Base-by-base conservation (phyloP, 371 early-diverging fungal species). In the Zychaea mexicana region DNA sequence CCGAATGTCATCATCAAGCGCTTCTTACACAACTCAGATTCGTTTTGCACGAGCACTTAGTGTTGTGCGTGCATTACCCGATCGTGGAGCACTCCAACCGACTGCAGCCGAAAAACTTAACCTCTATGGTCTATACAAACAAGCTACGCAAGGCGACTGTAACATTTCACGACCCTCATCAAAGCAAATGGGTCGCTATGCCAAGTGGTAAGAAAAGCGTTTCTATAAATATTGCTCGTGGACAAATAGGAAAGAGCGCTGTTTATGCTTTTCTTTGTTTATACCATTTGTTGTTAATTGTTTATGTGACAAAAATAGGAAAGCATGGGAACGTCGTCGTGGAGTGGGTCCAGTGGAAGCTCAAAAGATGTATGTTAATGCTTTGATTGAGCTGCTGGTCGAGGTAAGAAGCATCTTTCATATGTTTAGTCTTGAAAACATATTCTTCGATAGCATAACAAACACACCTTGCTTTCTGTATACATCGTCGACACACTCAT, bases 101-200 rank as follows among this genome's bases (percentile, higher is more conserved):
- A 71, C 70, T 60, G 83, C 92, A 74, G 77, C 82, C 49, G 88
- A 89, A 56, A 80, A 90, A 62, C 79, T 94, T 27, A 57, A 78
- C 64, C 79, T 94, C 2, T 94, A 94, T 77, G 88, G 79, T 12
- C 76, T 85, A 33, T 94, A 83, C 85, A 94, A 94, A 81, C 94
- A 94, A 69, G 85, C 83, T 10, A 85, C 78, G 30, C 73, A 79
- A 33, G 94, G 95, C 31, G 89, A 92, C 62, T 86, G 87, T 78
- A 66, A 66, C 36, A 78, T 83, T 13, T 62, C 78, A 55, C 65
- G 66, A 66, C 77, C 69, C 10, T 70, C 72, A 13, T 64, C 72
- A 38, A 63, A 60, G 3, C 55, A 68, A 47, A 22, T 72, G 12
- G 64, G 69, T 8, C 53, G 62, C 26, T 68, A 70, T 61, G 74